These are phyloP conservation scores for Phylloporus sp. DNA, from an alignment of 768 basidiomycete genomes.

Conservation along the genomic window DNA sequence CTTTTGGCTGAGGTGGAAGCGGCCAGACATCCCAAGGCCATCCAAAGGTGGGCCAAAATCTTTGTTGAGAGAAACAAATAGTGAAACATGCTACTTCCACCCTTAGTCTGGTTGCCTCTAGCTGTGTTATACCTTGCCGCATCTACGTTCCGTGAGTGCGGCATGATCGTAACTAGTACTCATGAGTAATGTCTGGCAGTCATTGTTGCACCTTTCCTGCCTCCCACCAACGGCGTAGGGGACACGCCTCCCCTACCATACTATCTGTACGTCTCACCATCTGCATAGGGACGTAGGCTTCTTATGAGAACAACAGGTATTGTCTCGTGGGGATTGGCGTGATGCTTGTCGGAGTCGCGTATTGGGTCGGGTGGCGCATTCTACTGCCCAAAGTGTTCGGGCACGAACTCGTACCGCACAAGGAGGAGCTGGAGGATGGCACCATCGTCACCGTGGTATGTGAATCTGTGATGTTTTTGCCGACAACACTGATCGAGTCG, in stretches of 20 bases:
- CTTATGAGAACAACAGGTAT: conserved; percentile 36
- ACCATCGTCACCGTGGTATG: conserved; percentile 52
- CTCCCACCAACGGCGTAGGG: conserved; percentile 49
- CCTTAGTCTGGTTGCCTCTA: conserved; percentile 50
- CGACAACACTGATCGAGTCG: no score
- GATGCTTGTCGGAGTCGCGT: conserved; percentile 43
- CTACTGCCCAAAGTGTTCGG: conserved; percentile 46
- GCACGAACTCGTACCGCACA: conserved; percentile 45
- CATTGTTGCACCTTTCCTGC: conserved; percentile 52
- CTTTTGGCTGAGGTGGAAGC: conserved; percentile 53
- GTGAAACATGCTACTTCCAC: neutral
- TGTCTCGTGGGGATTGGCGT: conserved; percentile 51
- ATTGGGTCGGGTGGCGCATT: conserved; percentile 55
- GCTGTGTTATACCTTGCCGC: conserved; percentile 54
- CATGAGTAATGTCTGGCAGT: conserved; percentile 30
- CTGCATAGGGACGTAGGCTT: conserved; percentile 33
- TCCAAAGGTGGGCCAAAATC: conserved; percentile 42
- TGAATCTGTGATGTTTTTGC: no score
- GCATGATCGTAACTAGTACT: conserved; percentile 32
- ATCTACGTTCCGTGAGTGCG: conserved; percentile 44
- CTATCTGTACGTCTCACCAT: conserved; percentile 37
- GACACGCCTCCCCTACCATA: conserved; percentile 61
- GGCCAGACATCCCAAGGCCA: conserved; percentile 45
- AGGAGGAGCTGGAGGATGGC: conserved; percentile 47
- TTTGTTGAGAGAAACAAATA: neutral